Evolutionary conservation across 257 asterid genomes (phyloP), one percentile per base, ranked within the genome.

Genomic region (Solanum boliviense): DNA sequence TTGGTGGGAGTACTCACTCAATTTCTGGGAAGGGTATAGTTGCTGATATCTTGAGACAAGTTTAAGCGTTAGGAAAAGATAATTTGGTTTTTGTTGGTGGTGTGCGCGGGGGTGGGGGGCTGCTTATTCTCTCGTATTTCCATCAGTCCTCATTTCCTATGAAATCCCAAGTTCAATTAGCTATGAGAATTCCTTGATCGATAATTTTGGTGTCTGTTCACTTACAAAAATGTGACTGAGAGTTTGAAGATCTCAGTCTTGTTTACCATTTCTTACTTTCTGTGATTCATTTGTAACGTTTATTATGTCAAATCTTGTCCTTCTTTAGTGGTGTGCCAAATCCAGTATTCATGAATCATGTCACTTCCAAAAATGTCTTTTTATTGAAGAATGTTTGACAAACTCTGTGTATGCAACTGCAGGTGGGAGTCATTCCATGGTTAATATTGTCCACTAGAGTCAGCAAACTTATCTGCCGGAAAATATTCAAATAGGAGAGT

Each of bases 361-460:
- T 10, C 68, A 46, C 68, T 81, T 27, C 27, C 41, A 81, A 79
- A 46, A 13, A 60, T 44, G 18, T 86, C 74, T 21, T 27, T 65
- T 21, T 25, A 44, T 83, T 65, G 34, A 68, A 65, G 4, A 62
- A 29, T 87, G 83, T 36, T 70, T 60, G 87, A 74, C 87, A 74
- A 39, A 88, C 32, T 88, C 83, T 27, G 44, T 83, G 32, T 38
- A 36, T 88, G 84, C 36, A 35, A 36, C 36, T 93, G 94, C 98
- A 95, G 98, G 96, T 97, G 89, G 99, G 98, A 85, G 92, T 97
- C 86, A 94, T 97, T 81, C 98, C 98, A 25, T 97, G 99, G 99
- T 83, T 97, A 89, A 86, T 95, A 86, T 91, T 93, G 41, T 95
- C 98, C 13, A 91, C 95, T 86, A 92, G 98, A 91, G 98, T 93